phyloP scores from a whole-genome alignment of 108 stramenopile species.

The Ochromonas danica region DNA sequence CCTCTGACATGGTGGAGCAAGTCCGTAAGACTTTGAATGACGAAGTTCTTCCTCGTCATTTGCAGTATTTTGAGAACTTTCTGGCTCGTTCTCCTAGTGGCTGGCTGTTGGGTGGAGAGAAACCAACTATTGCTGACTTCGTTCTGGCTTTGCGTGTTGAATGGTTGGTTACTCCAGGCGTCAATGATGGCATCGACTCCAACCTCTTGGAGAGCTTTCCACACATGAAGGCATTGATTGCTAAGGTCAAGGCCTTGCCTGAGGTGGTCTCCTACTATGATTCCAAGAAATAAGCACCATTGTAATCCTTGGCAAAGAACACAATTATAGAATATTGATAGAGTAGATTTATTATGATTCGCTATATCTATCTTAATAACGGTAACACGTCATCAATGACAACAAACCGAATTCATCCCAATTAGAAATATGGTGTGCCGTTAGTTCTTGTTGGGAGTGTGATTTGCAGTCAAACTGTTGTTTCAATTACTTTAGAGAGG shows the following conservation, averaged over 20 bases:
- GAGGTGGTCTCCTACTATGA: slow-evolving; percentile 11
- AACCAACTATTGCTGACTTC: slow-evolving; percentile 31
- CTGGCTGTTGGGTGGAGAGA: not conserved
- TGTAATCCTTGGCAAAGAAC: no score
- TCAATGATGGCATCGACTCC: slow-evolving; percentile 8
- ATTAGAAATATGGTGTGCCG: no score
- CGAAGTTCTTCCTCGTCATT: slow-evolving; percentile 25
- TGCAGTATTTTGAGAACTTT: slow-evolving; percentile 11
- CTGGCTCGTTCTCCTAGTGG: not conserved
- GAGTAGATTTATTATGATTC: no score
- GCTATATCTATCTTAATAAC: no score
- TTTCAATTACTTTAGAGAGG: no score
- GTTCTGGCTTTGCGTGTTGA: not conserved
- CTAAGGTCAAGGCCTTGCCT: not conserved
- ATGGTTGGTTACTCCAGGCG: slow-evolving; percentile 20
- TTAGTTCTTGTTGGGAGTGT: no score
- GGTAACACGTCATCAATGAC: no score
- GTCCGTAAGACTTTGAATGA: slow-evolving; percentile 34
- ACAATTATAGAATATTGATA: no score
- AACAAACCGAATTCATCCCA: no score
- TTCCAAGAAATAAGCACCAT: no score
- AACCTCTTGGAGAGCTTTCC: slow-evolving; percentile 3
- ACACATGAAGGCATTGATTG: slow-evolving; percentile 6
- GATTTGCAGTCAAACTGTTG: no score
- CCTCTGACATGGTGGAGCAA: no score